phyloP scores from a whole-genome alignment of 2,329 filamentous ascomycete species.

The Penicillium sp. region DNA sequence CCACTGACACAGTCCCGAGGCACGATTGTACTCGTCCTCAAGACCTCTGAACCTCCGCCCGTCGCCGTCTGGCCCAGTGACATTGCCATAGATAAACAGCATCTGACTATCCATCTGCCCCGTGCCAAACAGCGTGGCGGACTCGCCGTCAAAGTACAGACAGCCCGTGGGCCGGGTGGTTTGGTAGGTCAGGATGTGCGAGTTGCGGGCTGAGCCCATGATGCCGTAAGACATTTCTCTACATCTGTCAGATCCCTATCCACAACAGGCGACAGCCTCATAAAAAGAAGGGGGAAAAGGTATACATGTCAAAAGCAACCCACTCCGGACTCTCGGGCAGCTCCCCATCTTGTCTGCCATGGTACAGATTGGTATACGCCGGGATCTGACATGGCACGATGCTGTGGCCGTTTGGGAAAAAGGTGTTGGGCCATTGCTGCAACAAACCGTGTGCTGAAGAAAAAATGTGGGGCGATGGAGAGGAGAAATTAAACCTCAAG shows the following conservation, averaged over 20 bases:
- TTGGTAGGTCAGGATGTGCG: constrained; percentile 49
- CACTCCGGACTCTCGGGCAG: constrained; percentile 49
- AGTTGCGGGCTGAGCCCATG: constrained; percentile 44
- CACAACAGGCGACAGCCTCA: no score
- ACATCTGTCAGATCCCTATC: neutral
- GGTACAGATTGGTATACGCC: constrained; percentile 48
- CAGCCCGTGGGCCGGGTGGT: constrained; percentile 41
- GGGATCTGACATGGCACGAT: constrained; percentile 47
- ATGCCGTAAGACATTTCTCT: constrained; percentile 52
- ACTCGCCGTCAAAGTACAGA: constrained; percentile 52
- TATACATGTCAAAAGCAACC: constrained; percentile 47
- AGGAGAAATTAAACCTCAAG: constrained; percentile 42
- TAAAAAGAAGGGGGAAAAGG: neutral
- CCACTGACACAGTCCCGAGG: constrained; percentile 47
- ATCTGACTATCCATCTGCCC: constrained; percentile 50
- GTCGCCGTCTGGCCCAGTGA: constrained; percentile 30
- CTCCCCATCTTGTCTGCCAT: constrained; percentile 42
- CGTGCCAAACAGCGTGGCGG: constrained; percentile 45
- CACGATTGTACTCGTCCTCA: constrained; percentile 47
- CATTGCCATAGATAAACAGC: constrained; percentile 48
- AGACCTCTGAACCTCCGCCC: constrained; percentile 32
- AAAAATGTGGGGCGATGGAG: constrained; percentile 47
- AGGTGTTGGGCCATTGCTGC: constrained; percentile 51
- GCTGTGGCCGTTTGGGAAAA: constrained; percentile 50
- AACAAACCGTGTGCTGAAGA: constrained; percentile 46